Percentiles rank a stretch among this genome's conserved stretches.
phyloP scores from a whole-genome alignment of 1,284 basidiomycete genomes.

The Leccinum angustisporum region DNA sequence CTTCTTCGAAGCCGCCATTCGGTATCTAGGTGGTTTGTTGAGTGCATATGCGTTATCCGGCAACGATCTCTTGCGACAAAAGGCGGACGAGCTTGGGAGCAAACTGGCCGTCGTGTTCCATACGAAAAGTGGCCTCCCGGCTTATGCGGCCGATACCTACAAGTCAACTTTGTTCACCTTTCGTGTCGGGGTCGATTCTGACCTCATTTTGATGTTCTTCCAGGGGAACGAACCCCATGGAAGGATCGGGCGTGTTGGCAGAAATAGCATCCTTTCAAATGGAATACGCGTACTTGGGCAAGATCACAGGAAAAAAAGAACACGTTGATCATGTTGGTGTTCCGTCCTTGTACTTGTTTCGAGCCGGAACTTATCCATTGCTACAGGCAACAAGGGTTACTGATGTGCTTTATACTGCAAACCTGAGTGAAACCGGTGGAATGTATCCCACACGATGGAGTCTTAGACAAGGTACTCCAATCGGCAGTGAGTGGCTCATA shows the following conservation, averaged over 20 bases:
- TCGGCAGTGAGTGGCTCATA: constrained; percentile 36
- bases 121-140: constrained; percentile 48
- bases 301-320: constrained; percentile 50
- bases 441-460: constrained; percentile 60
- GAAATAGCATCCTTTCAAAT: constrained; percentile 57
- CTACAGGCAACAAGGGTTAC: constrained; percentile 37
- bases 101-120: constrained; percentile 54
- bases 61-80: constrained; percentile 43
- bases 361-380: constrained; percentile 1
- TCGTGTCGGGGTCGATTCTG: background rate
- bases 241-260: constrained; percentile 42
- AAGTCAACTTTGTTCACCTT: constrained; percentile 34
- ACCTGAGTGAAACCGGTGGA: constrained; percentile 45
- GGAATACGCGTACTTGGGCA: constrained; percentile 59
- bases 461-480: constrained; percentile 39
- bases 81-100: constrained; percentile 53
- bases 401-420: constrained; percentile 44
- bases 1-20: constrained; percentile 65
- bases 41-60: constrained; percentile 77
- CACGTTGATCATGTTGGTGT: constrained; percentile 46
- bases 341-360: background rate
- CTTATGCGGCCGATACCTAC: constrained; percentile 47
- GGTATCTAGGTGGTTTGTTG: constrained; percentile 70
- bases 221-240: background rate
- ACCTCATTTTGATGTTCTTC: background rate